Conservation (phyloP, 2,329 filamentous ascomycete species). For the Chaetomiaceae sp. region DNA sequence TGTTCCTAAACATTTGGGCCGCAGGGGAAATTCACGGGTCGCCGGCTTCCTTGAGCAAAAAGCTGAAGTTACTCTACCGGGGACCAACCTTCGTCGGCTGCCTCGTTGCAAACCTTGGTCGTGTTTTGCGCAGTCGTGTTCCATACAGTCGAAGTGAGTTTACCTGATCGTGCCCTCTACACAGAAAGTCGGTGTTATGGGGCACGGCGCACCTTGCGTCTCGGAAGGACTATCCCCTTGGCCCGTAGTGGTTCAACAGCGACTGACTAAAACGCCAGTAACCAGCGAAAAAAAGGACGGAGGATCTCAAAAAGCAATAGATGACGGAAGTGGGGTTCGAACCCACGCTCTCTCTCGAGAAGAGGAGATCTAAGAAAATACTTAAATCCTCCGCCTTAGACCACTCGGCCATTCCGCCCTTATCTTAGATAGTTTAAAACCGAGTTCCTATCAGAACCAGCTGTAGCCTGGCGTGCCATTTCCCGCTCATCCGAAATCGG, state of each 20-base stretch:
- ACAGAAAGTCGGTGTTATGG: too few species aligned
- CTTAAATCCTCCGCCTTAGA: slow-evolving; percentile 25
- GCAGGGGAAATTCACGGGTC: too few species aligned
- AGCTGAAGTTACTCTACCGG: neutral
- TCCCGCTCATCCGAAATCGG: neutral
- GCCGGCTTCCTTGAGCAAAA: too few species aligned
- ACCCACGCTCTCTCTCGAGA: slow-evolving; percentile 25
- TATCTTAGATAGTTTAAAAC: neutral
- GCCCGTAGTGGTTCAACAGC: too few species aligned
- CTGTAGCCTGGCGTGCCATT: neutral
- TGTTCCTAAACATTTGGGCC: slow-evolving; percentile 3
- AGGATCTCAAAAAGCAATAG: slow-evolving; percentile 10
- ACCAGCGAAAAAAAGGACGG: neutral
- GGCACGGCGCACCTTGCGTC: too few species aligned
- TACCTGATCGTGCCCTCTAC: too few species aligned
- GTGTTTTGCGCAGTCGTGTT: neutral
- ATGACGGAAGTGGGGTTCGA: slow-evolving; percentile 24
- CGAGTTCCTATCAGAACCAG: slow-evolving; percentile 10
- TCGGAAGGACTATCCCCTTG: too few species aligned
- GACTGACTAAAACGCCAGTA: too few species aligned
- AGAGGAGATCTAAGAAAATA: slow-evolving; percentile 23
- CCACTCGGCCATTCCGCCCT: slow-evolving; percentile 23
- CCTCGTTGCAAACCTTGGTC: neutral
- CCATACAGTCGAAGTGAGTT: too few species aligned
- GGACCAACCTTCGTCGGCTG: neutral